Percentiles rank a stretch among this genome's conserved stretches.
Conservation (phyloP, 2,329 filamentous ascomycete genomes). For the Trichothecium sympodiale region DNA sequence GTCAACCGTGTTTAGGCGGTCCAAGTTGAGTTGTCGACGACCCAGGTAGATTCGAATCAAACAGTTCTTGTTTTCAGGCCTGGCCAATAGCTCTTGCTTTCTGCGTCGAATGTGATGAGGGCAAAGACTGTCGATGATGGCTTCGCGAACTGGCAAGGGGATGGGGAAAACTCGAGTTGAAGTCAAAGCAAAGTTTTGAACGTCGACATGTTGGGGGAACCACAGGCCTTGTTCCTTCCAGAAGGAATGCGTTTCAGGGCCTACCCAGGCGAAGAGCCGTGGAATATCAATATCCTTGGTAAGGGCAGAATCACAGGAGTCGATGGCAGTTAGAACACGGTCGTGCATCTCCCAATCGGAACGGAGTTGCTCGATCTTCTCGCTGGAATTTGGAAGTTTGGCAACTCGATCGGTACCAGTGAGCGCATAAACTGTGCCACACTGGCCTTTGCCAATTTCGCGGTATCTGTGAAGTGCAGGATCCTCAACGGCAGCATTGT, state of each 20-base stretch:
- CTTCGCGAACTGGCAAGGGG: background rate
- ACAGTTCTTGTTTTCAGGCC: slow-evolving; percentile 3
- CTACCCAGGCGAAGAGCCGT: no score
- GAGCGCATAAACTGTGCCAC: slow-evolving; percentile 4
- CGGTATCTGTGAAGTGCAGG: no score
- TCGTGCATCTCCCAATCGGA: no score
- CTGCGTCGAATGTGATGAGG: background rate
- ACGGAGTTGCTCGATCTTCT: no score
- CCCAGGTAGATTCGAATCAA: slow-evolving; percentile 5
- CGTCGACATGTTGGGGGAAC: background rate
- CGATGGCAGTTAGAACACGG: no score
- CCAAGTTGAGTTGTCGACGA: slow-evolving; percentile 2
- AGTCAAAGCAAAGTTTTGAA: background rate
- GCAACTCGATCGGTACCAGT: no score
- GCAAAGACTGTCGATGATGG: slow-evolving; percentile 3
- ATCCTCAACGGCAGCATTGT: no score
- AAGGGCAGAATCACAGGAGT: no score
- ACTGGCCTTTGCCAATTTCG: slow-evolving; percentile 5
- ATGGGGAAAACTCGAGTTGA: slow-evolving; percentile 1
- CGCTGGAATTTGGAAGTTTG: no score
- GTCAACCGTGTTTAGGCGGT: background rate
- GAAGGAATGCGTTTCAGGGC: background rate
- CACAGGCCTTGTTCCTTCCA: background rate
- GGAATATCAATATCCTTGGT: no score
- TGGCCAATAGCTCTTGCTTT: slow-evolving; percentile 3